Percentiles rank a stretch among this genome's conserved stretches.
These are phyloP conservation scores for Ogataea sp. DNA, from an alignment of 805 yeast species.

Conservation along the genomic window DNA sequence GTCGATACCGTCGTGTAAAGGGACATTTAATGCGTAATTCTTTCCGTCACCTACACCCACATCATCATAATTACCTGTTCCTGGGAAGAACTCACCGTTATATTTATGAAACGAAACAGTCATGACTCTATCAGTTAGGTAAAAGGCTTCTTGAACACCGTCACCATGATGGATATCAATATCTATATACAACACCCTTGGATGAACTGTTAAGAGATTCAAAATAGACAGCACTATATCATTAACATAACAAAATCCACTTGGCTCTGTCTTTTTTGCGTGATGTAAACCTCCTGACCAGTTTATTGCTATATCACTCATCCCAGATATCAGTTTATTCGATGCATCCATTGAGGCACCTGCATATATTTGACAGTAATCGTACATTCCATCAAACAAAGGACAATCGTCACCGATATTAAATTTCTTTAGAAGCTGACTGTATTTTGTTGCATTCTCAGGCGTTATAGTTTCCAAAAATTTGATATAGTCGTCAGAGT, in stretches of 20 bases:
- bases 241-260: slow-evolving; percentile 92
- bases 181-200: slow-evolving; percentile 88
- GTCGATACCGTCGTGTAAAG: slow-evolving; percentile 91
- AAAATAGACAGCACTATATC: slow-evolving; percentile 88
- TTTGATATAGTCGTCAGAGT: slow-evolving; percentile 77
- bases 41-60: slow-evolving; percentile 85
- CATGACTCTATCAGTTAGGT: slow-evolving; percentile 92
- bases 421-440: slow-evolving; percentile 55
- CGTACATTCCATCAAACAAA: slow-evolving; percentile 90
- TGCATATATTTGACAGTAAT: slow-evolving; percentile 79
- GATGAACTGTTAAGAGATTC: slow-evolving; percentile 79
- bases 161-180: slow-evolving; percentile 97
- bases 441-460: slow-evolving; percentile 52
- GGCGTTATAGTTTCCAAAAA: slow-evolving; percentile 75
- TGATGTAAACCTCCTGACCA: slow-evolving; percentile 98
- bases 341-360: slow-evolving; percentile 96
- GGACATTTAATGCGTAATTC: slow-evolving; percentile 83
- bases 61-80: slow-evolving; percentile 90
- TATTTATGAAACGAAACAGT: slow-evolving; percentile 93
- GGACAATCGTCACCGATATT: slow-evolving; percentile 95
- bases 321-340: slow-evolving; percentile 73
- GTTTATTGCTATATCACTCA: slow-evolving; percentile 89
- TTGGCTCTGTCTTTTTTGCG: slow-evolving; percentile 90
- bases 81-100: slow-evolving; percentile 93
- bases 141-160: slow-evolving; percentile 96